phyloP scores from a whole-genome alignment of 805 yeast genomes.

The Ogataea trehaloabstinens region DNA sequence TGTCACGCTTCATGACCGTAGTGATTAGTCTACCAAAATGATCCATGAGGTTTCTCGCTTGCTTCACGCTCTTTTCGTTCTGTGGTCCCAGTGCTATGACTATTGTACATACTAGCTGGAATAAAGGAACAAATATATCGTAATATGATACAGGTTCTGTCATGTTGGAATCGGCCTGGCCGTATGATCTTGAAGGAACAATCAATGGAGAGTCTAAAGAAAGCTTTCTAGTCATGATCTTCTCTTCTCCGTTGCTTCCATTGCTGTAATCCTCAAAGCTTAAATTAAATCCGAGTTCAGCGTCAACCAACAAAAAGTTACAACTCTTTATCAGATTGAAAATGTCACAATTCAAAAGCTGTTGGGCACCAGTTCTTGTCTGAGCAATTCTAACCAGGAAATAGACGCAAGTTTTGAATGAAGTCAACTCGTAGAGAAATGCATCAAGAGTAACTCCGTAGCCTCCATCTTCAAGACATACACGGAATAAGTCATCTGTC shows the following conservation, averaged over 20 bases:
- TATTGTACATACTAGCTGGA: constrained; percentile 67
- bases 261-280: constrained; percentile 17
- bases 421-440: constrained; percentile 70
- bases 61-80: constrained; percentile 55
- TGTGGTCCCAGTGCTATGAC: constrained; percentile 76
- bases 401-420: constrained; percentile 68
- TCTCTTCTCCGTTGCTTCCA: constrained; percentile 9
- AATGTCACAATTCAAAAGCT: constrained; percentile 69
- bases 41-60: constrained; percentile 49
- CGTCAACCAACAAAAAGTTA: constrained; percentile 62
- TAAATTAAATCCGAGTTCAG: constrained; percentile 66
- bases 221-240: constrained; percentile 42
- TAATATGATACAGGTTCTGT: constrained; percentile 47
- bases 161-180: constrained; percentile 8
- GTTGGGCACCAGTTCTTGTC: constrained; percentile 73
- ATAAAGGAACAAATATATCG: constrained; percentile 69
- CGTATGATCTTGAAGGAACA: constrained; percentile 23
- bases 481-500: constrained; percentile 58
- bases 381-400: constrained; percentile 74
- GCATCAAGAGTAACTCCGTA: constrained; percentile 47
- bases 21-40: constrained; percentile 55
- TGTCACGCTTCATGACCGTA: constrained; percentile 42
- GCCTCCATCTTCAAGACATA: constrained; percentile 29
- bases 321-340: constrained; percentile 60
- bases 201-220: constrained; percentile 53